These are phyloP conservation scores for Chenopodium suecicum DNA, from an alignment of 148 eudicot species.

Conservation along the genomic window DNA sequence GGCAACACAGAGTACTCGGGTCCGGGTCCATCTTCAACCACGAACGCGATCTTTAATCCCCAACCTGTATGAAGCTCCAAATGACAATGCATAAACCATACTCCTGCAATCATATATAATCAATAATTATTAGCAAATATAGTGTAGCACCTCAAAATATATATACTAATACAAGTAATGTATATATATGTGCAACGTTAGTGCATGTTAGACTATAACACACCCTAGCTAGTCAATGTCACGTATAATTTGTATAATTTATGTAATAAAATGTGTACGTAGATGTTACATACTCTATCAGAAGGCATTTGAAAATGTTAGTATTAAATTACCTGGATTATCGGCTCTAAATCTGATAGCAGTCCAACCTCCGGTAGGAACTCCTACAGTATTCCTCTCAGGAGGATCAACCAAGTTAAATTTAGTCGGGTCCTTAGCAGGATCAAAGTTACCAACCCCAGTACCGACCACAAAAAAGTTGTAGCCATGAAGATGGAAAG, in stretches of 20 bases:
- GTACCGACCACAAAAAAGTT: conserved; percentile 63
- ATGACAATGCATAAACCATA: conserved; percentile 64
- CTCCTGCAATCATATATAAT: conserved; percentile 32
- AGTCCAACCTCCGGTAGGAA: conserved; percentile 67
- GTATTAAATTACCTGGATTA: conserved; percentile 46
- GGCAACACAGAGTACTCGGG: conserved; percentile 39
- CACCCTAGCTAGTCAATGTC: neutral
- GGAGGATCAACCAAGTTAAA: conserved; percentile 61
- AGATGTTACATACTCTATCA: neutral
- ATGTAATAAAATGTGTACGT: neutral
- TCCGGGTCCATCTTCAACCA: conserved; percentile 53
- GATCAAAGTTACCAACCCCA: conserved; percentile 53
- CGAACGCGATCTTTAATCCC: conserved; percentile 57
- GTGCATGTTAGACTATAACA: no score
- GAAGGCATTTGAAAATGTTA: neutral
- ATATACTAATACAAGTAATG: no score
- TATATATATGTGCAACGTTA: no score
- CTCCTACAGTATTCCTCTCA: conserved; percentile 60
- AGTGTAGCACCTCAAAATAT: neutral
- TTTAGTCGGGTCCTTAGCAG: conserved; percentile 43
- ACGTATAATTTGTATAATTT: neutral
- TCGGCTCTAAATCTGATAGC: conserved; percentile 56
- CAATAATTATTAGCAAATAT: neutral
- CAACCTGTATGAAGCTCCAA: conserved; percentile 58
- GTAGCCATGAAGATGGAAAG: conserved; percentile 59